Base-by-base conservation (phyloP, 805 yeast species). In the Danielia oregonensis region DNA sequence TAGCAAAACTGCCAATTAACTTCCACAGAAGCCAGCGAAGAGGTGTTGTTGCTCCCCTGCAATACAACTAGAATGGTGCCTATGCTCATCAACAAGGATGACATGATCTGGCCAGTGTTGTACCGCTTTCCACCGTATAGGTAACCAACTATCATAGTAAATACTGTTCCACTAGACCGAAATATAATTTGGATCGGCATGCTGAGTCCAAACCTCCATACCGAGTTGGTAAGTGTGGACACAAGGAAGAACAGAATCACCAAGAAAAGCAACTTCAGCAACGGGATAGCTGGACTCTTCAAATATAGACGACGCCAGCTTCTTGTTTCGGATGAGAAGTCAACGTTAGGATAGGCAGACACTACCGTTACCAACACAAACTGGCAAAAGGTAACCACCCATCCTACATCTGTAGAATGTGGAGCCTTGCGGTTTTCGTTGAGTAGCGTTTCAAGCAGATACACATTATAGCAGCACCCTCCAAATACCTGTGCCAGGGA, bases 391-490 rank as follows among this genome's bases (percentile, higher is more conserved):
- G 91, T 82, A 8, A 83, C 60, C 10, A 79, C 54, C 15, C 65
- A 62, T 3, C 83, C 82, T 11, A 30, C 27, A 6, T 29, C 26
- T 4, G 32, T 17, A 9, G 10, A 14, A 4, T 17, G 17, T 15
- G 4, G 26, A 19, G 8, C 7, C 5, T 15, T 14, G 14, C 26
- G 29, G 25, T 40, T 39, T 22, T 36, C 30, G 24, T 39, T 26
- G 2, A 81, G 55, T 12, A 82, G 58, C 17, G 65, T 53, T 52
- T 84, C 93, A 32, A 83, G 57, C 1, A 83, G 68, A 38, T 74
- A 62, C 18, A 80, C 88, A 53, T 81, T 84, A 21, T 78, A 61
- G 52, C 93, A 84, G 53, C 93, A 83, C 3, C 89, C 87, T 0
- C 85, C 83, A 49, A 81, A 78, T 9, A 81, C 74, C 21, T 74